phyloP scores from a whole-genome alignment of 805 yeast genomes.

The Wickerhamiella alocasiicola region DNA sequence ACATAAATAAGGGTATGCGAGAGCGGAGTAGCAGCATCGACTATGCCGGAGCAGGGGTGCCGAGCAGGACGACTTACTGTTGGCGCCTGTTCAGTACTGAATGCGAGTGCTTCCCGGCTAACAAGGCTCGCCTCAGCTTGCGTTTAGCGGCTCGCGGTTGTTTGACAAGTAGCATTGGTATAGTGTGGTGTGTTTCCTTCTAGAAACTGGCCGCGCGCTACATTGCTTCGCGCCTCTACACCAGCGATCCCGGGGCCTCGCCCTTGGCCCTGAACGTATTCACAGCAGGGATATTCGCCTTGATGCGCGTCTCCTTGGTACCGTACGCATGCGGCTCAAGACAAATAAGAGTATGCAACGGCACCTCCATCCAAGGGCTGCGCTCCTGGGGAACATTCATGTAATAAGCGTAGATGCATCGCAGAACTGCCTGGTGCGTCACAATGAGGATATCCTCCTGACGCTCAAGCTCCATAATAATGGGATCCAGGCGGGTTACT shows the following conservation, averaged over 20 bases:
- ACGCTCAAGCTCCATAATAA: slow-evolving; percentile 95
- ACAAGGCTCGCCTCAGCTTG: too few species aligned
- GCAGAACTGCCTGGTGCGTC: slow-evolving; percentile 92
- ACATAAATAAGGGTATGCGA: too few species aligned
- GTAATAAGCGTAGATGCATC: slow-evolving; percentile 94
- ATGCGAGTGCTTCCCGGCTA: too few species aligned
- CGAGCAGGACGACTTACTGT: too few species aligned
- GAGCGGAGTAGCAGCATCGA: too few species aligned
- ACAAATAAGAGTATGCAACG: slow-evolving; percentile 86
- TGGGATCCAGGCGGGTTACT: slow-evolving; percentile 88
- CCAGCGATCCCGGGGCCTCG: slow-evolving; percentile 31
- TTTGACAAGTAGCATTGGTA: too few species aligned
- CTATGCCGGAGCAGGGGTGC: too few species aligned
- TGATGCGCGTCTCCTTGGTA: slow-evolving; percentile 76
- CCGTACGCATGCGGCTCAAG: slow-evolving; percentile 92
- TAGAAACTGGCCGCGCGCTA: too few species aligned
- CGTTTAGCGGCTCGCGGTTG: too few species aligned
- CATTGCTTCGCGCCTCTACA: too few species aligned
- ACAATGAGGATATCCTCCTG: slow-evolving; percentile 92
- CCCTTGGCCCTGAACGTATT: slow-evolving; percentile 94
- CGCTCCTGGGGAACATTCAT: slow-evolving; percentile 98
- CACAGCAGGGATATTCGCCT: slow-evolving; percentile 96
- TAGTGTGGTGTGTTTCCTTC: too few species aligned
- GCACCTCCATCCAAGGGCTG: slow-evolving; percentile 98
- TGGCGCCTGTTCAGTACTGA: too few species aligned